Base-by-base conservation (phyloP, 352 stramenopile genomes). In the Phytopythium kandeliae region DNA sequence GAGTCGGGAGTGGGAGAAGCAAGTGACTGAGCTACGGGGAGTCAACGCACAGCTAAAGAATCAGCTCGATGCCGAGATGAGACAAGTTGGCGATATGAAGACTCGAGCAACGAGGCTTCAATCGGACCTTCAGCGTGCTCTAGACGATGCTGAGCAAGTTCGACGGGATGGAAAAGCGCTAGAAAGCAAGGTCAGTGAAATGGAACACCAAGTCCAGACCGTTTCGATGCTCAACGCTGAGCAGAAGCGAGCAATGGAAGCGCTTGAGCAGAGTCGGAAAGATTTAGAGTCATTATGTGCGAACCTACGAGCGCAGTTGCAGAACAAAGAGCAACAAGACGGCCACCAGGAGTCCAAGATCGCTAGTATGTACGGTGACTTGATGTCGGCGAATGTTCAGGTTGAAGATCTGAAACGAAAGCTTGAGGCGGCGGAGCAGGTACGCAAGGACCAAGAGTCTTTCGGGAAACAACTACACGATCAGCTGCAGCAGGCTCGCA, bases 311-410 rank as follows among this genome's bases (percentile, higher is more conserved):
- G 60, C 34, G 2, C 79, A 90, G 30, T 46, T 91, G 7, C 73
- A 80, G 22, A 71, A 76, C 11, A 85, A 85, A 19, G 66, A 76
- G 34, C 63, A 83, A 12, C 55, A 76, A 11, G 71, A 88, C 60
- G 85, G 59, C 17, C 72, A 86, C 17, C 76, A 89, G 59, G 74
- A 89, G 55, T 87, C 78, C 24, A 78, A 79, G 33, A 65, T 92
- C 33, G 63, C 74, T 6, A 87, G 67, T 36, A 65, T 88, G 15
- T 78, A 71, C 19, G 78, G 77, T 40, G 83, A 91, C 22, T 54
- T 94, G 8, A 88, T 92, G 75, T 56, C 80, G 36, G 65, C 78
- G 1, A 88, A 79, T 38, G 78, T 94, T 0, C 83, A 91, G 40
- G 45, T 91, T 1, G 80, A 92, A 34, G 83, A 94, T 31, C 60